Base-by-base conservation (phyloP, 164 flowering plant species). In the Vitis rupestris region DNA sequence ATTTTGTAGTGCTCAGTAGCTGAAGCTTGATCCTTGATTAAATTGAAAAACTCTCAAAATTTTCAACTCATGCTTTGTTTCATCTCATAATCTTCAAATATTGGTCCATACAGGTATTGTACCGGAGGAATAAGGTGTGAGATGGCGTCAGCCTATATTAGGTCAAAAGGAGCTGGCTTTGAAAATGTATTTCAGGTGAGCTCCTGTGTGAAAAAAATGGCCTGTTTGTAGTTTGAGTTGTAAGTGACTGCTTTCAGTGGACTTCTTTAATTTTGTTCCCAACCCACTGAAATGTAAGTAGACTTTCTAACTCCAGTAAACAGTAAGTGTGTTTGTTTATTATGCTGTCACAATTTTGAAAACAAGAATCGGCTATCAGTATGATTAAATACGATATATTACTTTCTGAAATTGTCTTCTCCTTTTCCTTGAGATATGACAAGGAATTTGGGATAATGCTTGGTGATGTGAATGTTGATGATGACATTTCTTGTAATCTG, bases 41-140 rank as follows among this genome's bases (percentile, higher is more conserved):
- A 1, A 7, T 44, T 47, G 50, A 10, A 17, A 62, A n/a, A 37
- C 48, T 10, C 13, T 61, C 50, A 61, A 17, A 61, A n/a, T 61
- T 61, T 50, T n/a, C 50, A 47, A 37, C 23, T n/a, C 15, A 37
- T 66, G 50, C 31, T 62, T 50, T 66, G 14, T 2, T 57, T 31
- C 27, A 2, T 29, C 37, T 6, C 15, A 2, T 12, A 12, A 9
- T 15, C 51, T 52, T 74, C 9, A 4, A 60, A 9, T 64, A n/a
- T 73, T 74, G 61, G 65, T 68, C 16, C 65, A 19, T 72, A 65
- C 73, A 94, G 99, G 99, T 95, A 95, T 64, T 95, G 99, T 69
- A 95, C 99, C 67, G 99, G 99, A 50, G 99, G 99, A 73, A 95
- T 95, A 79, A 82, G 99, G 71, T 95, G 99, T 79, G 99, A 95